Evolutionary conservation across 2,329 filamentous ascomycete species (phyloP), one percentile per base, ranked within the genome.

Genomic region (Thielaviopsis euricoi): DNA sequence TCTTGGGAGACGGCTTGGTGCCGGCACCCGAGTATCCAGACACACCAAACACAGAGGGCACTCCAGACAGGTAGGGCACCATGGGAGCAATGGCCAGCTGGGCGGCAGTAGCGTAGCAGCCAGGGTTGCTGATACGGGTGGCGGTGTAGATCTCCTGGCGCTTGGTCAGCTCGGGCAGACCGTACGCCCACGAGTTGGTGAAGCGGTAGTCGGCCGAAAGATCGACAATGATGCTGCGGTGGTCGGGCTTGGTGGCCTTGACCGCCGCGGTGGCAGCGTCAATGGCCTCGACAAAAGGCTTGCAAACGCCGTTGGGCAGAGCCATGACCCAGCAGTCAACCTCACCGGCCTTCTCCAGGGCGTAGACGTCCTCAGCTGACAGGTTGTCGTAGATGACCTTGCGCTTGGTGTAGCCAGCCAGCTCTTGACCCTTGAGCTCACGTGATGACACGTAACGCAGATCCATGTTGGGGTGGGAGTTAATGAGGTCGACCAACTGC

Each of bases 271-370:
- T 68, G 55, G 74, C 60, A 7, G 51, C 54, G 21, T 58, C 54
- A 56, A 97, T 81, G 7, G 91, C 91, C 62, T 97, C 88, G 10
- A 97, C 86, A 64, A 86, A 98, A 0, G 93, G 90, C 73, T 89
- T 87, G 80, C 89, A 96, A 54, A 95, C 89, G 61, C 88, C 87
- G 67, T 97, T 98, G 51, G 91, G 93, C 29, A 97, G 81, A 40
- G 93, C 93, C 87, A 97, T 93, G 51, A 97, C 87, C 90, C 90
- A 97, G 73, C 87, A 93, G 73, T 97, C 91, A 54, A 97, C 83
- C 66, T 90, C 81, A 55, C 87, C 86, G 33, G 85, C 82, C 68
- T 86, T 83, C 62, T 93, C 87, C 80, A 97, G 88, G 59, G 83
- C 79, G 62, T 83, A 82, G 13, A 95, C 84, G 64, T 97, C 91